These are phyloP conservation scores for Musa schizocarpa DNA, from an alignment of 176 grass and related monocot genomes.

Conservation along the genomic window DNA sequence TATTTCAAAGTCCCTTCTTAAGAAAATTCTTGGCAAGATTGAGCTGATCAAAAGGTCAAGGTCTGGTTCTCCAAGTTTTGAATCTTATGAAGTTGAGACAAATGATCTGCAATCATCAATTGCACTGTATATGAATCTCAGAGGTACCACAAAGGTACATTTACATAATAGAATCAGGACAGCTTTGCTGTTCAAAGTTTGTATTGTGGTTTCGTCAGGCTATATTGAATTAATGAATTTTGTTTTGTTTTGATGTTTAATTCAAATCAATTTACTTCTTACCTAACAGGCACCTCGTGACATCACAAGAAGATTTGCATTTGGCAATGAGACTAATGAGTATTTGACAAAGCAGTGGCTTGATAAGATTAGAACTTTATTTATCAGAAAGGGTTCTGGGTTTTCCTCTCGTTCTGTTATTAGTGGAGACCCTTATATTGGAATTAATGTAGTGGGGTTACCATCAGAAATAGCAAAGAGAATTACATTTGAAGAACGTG, in stretches of 20 bases:
- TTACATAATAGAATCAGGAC: not conserved
- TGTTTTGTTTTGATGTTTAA: constrained; percentile 16
- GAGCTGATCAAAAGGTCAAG: constrained; percentile 84
- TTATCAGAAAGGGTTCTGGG: constrained; percentile 93
- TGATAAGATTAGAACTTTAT: constrained; percentile 79
- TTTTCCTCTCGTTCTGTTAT: constrained; percentile 90
- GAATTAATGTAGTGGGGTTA: constrained; percentile 64
- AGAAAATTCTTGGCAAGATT: constrained; percentile 83
- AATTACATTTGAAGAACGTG: constrained; percentile 90
- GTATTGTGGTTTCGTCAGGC: not conserved
- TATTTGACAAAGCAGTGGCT: constrained; percentile 80
- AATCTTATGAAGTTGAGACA: constrained; percentile 62
- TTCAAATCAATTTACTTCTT: not conserved
- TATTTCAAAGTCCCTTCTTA: constrained; percentile 57
- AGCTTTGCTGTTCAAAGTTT: too few relatives aligned
- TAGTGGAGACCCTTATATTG: constrained; percentile 81
- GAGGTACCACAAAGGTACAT: constrained; percentile 82
- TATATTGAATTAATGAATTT: constrained; percentile 11
- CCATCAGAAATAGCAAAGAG: constrained; percentile 81
- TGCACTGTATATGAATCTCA: constrained; percentile 61
- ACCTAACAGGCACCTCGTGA: constrained; percentile 70
- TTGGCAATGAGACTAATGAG: constrained; percentile 39
- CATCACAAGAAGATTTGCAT: constrained; percentile 44
- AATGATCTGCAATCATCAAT: constrained; percentile 58
- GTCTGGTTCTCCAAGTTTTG: constrained; percentile 77